Evolutionary conservation across 495 filamentous ascomycete genomes (phyloP), one percentile per base, ranked within the genome.

Genomic region (Penicillium parvum): DNA sequence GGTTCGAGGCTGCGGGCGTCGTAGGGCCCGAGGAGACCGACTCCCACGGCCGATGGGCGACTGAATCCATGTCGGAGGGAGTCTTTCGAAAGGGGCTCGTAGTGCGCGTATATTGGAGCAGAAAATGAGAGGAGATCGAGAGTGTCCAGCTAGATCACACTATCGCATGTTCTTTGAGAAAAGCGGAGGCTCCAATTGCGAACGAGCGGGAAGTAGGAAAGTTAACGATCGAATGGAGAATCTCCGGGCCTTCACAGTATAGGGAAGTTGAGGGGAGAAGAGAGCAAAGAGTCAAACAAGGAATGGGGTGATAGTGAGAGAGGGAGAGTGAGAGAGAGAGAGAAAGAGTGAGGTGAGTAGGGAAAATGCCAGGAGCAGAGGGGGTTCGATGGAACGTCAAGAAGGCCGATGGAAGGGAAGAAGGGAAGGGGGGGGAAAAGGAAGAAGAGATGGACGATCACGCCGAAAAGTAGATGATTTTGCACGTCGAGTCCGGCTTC

Each of bases 11-110:
- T 9, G 61, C 47, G n/a, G 57, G 56, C 7, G 60, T 65, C 17
- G 68, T 63, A 19, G 65, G 63, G 18, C 63, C 64, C 20, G 65
- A 66, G 35, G 62, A 61, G 26, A 56, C 50, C 8, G 61, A 52
- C 58, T 67, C 69, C 69, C 69, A 72, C 18, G 65, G 69, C 34
- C 69, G 63, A 48, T 66, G 69, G 18, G 56, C 42, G 50, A 70
- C 52, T 21, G 67, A 57, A 19, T 74, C 69, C 71, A 74, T 74
- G 44, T 2, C 42, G 32, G 22, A 21, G 18, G n/a, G 37, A 26
- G 37, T 27, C 12, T 6, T 15, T 2, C 12, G 12, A 15, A 15
- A 4, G 12, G 11, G 11, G 1, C 11, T 14, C 10, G n/a, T n/a
- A 12, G 27, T 8, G 26, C 9, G 10, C 11, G 27, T 15, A 4